phyloP scores from a whole-genome alignment of 2,329 filamentous ascomycete genomes.

The Calonectria ilicicola region DNA sequence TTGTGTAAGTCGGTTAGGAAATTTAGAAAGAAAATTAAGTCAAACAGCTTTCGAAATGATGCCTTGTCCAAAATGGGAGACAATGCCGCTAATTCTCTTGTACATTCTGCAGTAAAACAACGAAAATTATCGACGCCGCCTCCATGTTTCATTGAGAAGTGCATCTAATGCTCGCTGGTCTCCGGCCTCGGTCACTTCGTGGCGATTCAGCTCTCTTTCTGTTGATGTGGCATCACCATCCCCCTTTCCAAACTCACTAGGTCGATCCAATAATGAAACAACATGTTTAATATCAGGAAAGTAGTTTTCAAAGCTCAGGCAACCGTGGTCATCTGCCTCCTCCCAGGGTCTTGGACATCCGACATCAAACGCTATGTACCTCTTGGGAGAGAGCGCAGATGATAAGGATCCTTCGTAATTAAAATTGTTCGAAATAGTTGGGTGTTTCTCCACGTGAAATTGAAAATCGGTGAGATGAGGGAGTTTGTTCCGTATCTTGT shows the following conservation, averaged over 20 bases:
- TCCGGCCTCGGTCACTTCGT: not conserved
- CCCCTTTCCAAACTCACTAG: not conserved
- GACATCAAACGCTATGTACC: not conserved
- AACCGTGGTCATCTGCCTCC: not conserved
- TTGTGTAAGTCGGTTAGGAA: not conserved
- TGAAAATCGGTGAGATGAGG: constrained; percentile 1
- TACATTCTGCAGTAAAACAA: not conserved
- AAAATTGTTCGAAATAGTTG: not conserved
- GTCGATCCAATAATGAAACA: not conserved
- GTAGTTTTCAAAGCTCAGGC: not conserved
- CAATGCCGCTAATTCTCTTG: not conserved
- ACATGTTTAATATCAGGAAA: not conserved
- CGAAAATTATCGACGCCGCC: not conserved
- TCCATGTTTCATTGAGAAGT: not conserved
- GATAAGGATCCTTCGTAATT: not conserved
- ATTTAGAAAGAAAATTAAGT: not conserved
- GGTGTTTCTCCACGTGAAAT: not conserved
- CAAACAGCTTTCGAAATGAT: not conserved
- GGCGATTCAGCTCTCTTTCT: not conserved
- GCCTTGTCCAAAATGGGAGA: not conserved
- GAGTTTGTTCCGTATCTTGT: constrained; percentile 27
- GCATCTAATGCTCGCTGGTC: not conserved
- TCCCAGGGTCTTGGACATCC: not conserved
- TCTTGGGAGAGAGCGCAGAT: not conserved
- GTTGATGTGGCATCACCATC: not conserved